Base-by-base conservation (phyloP, 345 rosid genomes). In the Citrus reticulata region DNA sequence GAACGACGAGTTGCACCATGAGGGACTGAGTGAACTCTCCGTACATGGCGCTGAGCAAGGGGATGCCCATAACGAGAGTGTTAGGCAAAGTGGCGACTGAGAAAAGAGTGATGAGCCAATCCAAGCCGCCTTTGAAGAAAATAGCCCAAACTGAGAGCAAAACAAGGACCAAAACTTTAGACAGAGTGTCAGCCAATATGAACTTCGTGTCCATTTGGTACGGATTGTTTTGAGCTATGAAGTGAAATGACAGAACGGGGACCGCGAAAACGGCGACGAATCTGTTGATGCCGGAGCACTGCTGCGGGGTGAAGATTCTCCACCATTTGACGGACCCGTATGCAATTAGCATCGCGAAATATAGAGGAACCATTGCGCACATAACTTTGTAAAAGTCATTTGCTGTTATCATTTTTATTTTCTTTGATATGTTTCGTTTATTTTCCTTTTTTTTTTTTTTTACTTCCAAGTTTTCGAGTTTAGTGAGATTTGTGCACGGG, bases 41-140 rank as follows among this genome's bases (percentile, higher is more conserved):
- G 54, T 89, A 89, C 90, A 89, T 89, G 73, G 88, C 87, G 72
- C 84, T 78, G 29, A 89, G 84, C 79, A 89, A 57, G 64, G 91
- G 91, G n/a, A 89, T 89, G 6, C 91, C 91, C 90, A 87, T 89
- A 57, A 89, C 91, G 4, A 89, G 85, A 3, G 91, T 89, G 78
- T 89, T 89, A 6, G 91, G 91, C 81, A 89, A 72, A 40, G 89
- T 85, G 7, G 90, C 75, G 1, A 87, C 72, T 1, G 90, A 89
- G 77, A 89, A 89, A 49, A 87, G 82, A 67, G 90, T 89, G 79
- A 89, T 89, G 29, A 85, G 81, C 91, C 91, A 89, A 66, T 87
- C 90, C 24, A 87, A 72, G 11, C 86, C 79, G 17, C 88, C 87
- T 2, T 72, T 37, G 73, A 76, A 82, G 75, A 81, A 76, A 72